Evolutionary conservation across 2,329 filamentous ascomycete genomes (phyloP), one percentile per base, ranked within the genome.

Genomic region (Eutypa lata): DNA sequence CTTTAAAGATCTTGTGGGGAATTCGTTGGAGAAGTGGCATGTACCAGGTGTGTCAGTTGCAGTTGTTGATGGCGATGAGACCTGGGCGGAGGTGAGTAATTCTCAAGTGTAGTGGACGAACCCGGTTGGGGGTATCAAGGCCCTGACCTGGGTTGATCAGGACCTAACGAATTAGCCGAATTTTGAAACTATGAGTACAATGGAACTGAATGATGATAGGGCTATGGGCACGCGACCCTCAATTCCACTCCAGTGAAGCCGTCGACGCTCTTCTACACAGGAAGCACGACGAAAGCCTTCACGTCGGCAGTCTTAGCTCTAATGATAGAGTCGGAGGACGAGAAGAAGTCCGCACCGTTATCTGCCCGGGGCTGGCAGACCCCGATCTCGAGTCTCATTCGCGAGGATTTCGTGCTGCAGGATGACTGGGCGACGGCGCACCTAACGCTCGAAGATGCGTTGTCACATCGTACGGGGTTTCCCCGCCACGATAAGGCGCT

Each of bases 241-340:
- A 68, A 73, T 4, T 66, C 64, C 5, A 71, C 62, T 2, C 69
- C 71, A 0, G 76, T 75, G 2, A 78, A 73, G 1, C 59, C 73
- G 2, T 64, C 72, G 11, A 82, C 80, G 0, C 67, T 84, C 2
- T 83, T 80, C 66, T 80, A 79, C 59, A 70, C 71, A 45, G 81
- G 76, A 21, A 80, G 77, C 61, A 81, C 74, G 2, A 80, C 79
- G 46, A 84, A 84, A 62, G 76, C 77, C 5, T 76, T 81, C 59
- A 80, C 78, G 2, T 76, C 78, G 5, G 76, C 78, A 2, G 65
- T 72, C 2, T 63, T 86, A 2, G 70, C 76, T 1, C 64, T 77
- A 1, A 69, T 83, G 11, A 71, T 83, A 7, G 70, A 71, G 22
- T 69, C 75, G 18, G 69, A 73, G n/a, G 69, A 74, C 49, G 53